Conservation (phyloP, 345 rosid species). For the Populus deltoides region DNA sequence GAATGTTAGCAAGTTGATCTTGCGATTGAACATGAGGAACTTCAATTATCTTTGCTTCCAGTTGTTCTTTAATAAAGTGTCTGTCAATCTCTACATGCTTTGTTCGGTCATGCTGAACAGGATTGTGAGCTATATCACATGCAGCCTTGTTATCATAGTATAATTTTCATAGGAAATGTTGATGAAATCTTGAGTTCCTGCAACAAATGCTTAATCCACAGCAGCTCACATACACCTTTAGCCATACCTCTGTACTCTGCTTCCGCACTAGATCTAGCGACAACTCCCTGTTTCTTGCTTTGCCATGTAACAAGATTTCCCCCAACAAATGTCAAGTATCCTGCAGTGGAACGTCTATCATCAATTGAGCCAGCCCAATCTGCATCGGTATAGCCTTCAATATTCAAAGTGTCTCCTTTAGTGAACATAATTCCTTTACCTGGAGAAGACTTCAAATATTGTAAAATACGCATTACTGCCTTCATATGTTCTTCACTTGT, state of each 20-base stretch:
- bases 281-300: neutral
- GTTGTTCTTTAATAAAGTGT: neutral
- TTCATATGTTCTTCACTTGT: neutral
- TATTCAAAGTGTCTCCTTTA: neutral
- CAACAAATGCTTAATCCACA: neutral
- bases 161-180: neutral
- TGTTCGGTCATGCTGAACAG: neutral
- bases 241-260: neutral
- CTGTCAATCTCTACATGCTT: no score
- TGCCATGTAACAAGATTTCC: neutral
- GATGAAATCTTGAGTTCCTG: neutral
- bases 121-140: neutral
- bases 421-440: neutral
- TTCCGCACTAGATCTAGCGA: no score
- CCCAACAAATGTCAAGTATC: neutral
- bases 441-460: neutral
- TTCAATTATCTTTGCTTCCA: neutral
- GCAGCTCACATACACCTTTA: no score
- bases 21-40: no score
- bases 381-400: neutral
- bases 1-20: neutral
- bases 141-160: neutral
- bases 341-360: neutral
- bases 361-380: neutral
- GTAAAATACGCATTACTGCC: no score